Base-by-base conservation (phyloP, 768 basidiomycete species). In the Tricholoma bakamatsutake region DNA sequence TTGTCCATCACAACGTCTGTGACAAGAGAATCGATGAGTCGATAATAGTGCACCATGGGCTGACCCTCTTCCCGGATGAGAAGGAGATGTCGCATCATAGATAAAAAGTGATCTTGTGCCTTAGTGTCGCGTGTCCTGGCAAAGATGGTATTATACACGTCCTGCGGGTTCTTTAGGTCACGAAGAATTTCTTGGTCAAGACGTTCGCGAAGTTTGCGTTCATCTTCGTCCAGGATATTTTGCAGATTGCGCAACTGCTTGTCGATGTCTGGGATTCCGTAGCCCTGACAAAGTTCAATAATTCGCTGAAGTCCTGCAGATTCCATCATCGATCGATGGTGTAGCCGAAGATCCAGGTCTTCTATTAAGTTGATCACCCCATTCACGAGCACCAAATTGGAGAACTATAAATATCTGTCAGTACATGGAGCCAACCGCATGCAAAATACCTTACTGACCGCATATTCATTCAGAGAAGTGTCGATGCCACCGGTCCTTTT, bases 1-100 rank as follows among this genome's bases (percentile, higher is more conserved):
- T 92, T 90, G 70, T 95, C 93, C 72, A 96, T 81, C 5, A 98
- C 93, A 56, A 98, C 83, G 66, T 94, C 88, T 46, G 91, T 85
- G 45, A 98, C 82, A 45, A 98, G 76, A 6, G 88, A 85, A 67
- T 98, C 93, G 60, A 99, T 78, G 35, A 99, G 80, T 68, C 92
- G 92, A 69, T 90, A 98, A 67, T 95, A 90, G 60, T 93, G 89
- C 42, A 85, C 84, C 71, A 92, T 82, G 27, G 85, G 78, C 34
- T 87, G 86, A 5, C 88, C 91, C 61, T 98, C 92, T 62, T 92
- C 90, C 53, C 88, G 83, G 61, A 98, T 90, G 61, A 98, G 82
- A 17, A 98, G 77, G 55, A 99, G 69, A 70, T 98, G 94, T 66
- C 93, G 93, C 81, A 98, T 82, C 70, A 93, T 88, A n/a, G 92